Percentiles rank a stretch among this genome's conserved stretches.
phyloP scores from a whole-genome alignment of 2,329 filamentous ascomycete species.

The Colletotrichum spaethianum region DNA sequence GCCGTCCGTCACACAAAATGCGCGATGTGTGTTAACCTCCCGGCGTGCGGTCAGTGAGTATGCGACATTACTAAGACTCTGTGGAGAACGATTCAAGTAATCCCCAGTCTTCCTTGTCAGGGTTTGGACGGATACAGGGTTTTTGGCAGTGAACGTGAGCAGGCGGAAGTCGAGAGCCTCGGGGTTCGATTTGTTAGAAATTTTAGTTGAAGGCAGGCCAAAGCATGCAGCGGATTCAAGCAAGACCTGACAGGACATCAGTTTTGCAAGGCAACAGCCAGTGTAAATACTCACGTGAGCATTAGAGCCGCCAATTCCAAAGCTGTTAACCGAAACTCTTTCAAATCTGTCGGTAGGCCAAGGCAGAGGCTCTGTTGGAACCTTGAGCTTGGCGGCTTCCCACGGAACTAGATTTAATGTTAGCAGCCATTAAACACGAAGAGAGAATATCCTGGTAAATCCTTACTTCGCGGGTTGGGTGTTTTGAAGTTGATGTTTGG shows the following conservation, averaged over 20 bases:
- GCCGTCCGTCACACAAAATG: constrained; percentile 37
- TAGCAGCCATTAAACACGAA: constrained; percentile 11
- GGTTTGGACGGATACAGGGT: neutral
- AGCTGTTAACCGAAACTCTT: constrained; percentile 49
- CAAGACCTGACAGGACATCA: constrained; percentile 9
- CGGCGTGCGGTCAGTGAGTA: constrained; percentile 41
- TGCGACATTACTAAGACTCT: constrained; percentile 39
- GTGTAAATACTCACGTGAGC: constrained; percentile 46
- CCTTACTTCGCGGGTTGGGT: constrained; percentile 47
- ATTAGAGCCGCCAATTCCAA: constrained; percentile 55
- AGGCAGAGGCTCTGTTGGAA: constrained; percentile 48
- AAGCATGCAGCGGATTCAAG: constrained; percentile 33
- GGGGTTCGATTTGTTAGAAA: neutral
- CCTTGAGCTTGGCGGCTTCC: constrained; percentile 46
- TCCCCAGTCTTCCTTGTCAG: neutral
- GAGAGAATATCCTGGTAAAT: neutral
- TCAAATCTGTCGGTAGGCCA: constrained; percentile 49
- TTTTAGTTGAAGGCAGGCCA: neutral
- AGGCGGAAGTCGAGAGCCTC: neutral
- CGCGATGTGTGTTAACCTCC: constrained; percentile 39
- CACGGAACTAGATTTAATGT: constrained; percentile 30
- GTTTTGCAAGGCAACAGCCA: neutral
- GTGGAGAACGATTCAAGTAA: constrained; percentile 24
- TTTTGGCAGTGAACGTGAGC: constrained; percentile 20
- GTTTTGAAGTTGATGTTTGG: constrained; percentile 55